Base-by-base conservation (phyloP, 768 basidiomycete genomes). In the Suillus plorans region DNA sequence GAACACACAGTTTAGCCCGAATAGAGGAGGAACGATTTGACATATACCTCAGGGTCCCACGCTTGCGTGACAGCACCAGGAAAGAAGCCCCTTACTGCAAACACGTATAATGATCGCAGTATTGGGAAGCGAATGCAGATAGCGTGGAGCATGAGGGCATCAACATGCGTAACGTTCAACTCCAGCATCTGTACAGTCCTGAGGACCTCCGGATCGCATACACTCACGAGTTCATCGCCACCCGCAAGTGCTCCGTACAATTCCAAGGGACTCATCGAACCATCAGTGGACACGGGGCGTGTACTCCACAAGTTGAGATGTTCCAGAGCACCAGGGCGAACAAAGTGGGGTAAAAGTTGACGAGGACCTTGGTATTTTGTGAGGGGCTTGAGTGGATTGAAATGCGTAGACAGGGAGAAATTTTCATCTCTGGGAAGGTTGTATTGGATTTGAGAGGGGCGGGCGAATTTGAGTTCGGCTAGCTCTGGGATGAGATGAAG, bases 361-460 rank as follows among this genome's bases (percentile, higher is more conserved):
- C 45, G 60, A 28, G 63, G 63, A 14, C 63, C 63, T 45, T 64
- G 61, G 37, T 62, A 64, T 45, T 39, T 62, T 9, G 12, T 45
- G 22, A 63, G 55, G n/a, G 63, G 37, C 31, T 22, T 64, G 14
- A 39, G 39, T 8, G 60, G 37, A 37, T 6, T n/a, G 12, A 39
- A 7, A 45, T 44, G 28, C 1, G n/a, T 41, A 13, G 44, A 10
- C 18, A 44, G 22, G 13, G 37, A 42, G 20, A 64, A 49, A 1
- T n/a, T 16, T 44, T 61, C 39, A n/a, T 63, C 59, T 34, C 22
- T 45, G 14, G 25, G 37, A 16, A 34, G 16, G 28, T 5, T 25
- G 22, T 10, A 13, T 34, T 34, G 60, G 12, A 28, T 42, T 28
- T 18, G 28, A 18, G 59, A 62, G 10, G 58, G 39, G 41, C 58